phyloP scores from a whole-genome alignment of 2,329 filamentous ascomycete species.

The Botrytis pseudocinerea region DNA sequence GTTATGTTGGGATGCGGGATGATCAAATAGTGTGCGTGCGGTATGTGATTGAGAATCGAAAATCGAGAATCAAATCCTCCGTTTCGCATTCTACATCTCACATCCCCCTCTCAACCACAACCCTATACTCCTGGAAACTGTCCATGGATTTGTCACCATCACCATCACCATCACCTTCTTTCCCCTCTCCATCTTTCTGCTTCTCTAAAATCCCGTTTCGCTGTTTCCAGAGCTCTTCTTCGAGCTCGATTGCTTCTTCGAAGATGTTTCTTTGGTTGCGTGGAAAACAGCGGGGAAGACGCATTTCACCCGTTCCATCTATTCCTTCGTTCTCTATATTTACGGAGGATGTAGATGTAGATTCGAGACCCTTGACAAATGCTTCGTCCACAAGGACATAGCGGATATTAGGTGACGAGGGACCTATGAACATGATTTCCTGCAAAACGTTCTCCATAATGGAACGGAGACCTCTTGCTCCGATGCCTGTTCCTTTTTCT shows the following conservation, averaged over 20 bases:
- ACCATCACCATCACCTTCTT: background rate
- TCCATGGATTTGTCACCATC: constrained; percentile 9
- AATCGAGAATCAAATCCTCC: background rate
- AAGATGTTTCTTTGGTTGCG: constrained; percentile 70
- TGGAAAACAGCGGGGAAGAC: constrained; percentile 56
- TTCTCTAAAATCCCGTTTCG: constrained; percentile 21
- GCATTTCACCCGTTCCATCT: constrained; percentile 6
- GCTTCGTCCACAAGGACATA: constrained; percentile 73
- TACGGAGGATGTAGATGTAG: background rate
- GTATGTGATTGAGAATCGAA: background rate
- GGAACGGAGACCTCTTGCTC: constrained; percentile 75
- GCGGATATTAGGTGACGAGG: constrained; percentile 55
- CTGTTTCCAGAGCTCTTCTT: constrained; percentile 47
- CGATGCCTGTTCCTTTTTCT: constrained; percentile 42
- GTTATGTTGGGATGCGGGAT: background rate
- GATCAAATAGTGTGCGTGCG: background rate
- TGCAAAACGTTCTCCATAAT: constrained; percentile 77
- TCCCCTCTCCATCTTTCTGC: background rate
- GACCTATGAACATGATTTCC: constrained; percentile 80
- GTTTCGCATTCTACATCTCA: background rate
- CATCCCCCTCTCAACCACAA: constrained; percentile 36
- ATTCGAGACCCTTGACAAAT: constrained; percentile 28
- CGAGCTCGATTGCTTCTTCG: constrained; percentile 66
- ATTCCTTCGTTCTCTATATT: background rate
- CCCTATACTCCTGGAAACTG: constrained; percentile 37